Evolutionary conservation across 306 rosid genomes (phyloP).

Genomic region (Trichosanthes truncata): DNA sequence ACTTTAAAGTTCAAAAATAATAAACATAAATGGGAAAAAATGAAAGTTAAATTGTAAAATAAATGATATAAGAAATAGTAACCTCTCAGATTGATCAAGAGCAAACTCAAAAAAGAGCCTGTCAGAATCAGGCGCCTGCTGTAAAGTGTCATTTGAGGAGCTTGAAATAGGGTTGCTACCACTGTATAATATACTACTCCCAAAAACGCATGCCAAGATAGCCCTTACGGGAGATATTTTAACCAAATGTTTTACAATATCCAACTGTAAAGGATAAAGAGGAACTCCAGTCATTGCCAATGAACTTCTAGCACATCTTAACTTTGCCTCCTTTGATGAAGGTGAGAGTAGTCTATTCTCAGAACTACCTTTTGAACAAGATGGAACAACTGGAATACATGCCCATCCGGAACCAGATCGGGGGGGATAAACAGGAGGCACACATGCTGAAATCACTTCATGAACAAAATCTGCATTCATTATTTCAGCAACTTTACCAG

Average conservation of each 20-base stretch:
- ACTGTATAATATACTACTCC: slow-evolving; percentile 76
- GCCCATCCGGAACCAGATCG: slow-evolving; percentile 98
- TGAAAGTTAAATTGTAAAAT: background rate
- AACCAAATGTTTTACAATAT: slow-evolving; percentile 86
- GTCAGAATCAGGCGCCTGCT: slow-evolving; percentile 74
- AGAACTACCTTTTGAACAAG: slow-evolving; percentile 58
- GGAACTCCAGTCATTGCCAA: slow-evolving; percentile 72
- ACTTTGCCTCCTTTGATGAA: slow-evolving; percentile 70
- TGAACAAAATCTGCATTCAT: slow-evolving; percentile 96
- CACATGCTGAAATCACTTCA: slow-evolving; percentile 94
- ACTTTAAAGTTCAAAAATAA: slow-evolving; percentile 17
- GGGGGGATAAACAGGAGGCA: slow-evolving; percentile 93
- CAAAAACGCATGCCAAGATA: slow-evolving; percentile 89
- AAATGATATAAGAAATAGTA: slow-evolving; percentile 5
- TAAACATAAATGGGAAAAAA: background rate
- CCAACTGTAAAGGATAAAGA: slow-evolving; percentile 85
- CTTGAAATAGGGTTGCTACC: slow-evolving; percentile 63
- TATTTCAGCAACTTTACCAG: slow-evolving; percentile 87
- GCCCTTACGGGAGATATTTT: slow-evolving; percentile 97
- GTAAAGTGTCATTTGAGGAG: slow-evolving; percentile 67
- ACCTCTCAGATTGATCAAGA: slow-evolving; percentile 99
- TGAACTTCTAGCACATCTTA: slow-evolving; percentile 58
- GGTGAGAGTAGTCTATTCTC: slow-evolving; percentile 78
- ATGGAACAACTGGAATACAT: slow-evolving; percentile 80
- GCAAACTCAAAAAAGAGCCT: slow-evolving; percentile 90